Percentiles rank a stretch among this genome's conserved stretches.
Conservation (phyloP, 1,284 basidiomycete genomes). For the Ganoderma lucidum region DNA sequence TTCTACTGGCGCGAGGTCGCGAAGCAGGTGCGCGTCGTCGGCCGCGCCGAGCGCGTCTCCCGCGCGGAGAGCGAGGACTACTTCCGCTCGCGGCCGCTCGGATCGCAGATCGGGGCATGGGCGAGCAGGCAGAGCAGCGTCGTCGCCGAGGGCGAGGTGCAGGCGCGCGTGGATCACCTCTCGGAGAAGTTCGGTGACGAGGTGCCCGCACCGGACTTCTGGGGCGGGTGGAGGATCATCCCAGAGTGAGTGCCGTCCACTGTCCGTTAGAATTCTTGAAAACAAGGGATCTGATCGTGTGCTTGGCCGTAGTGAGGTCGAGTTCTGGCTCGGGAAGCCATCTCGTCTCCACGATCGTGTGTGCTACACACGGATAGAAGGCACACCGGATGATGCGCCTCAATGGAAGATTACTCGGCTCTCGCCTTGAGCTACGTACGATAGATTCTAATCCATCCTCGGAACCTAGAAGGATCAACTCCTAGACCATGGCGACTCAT, state of each 20-base stretch:
- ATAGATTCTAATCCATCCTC: background rate
- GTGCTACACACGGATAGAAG: slow-evolving; percentile 73
- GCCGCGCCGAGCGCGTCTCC: slow-evolving; percentile 81
- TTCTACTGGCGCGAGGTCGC: slow-evolving; percentile 94
- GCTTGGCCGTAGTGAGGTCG: slow-evolving; percentile 64
- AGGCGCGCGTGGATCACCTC: slow-evolving; percentile 65
- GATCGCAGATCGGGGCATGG: slow-evolving; percentile 91
- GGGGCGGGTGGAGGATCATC: slow-evolving; percentile 96
- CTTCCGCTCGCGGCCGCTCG: slow-evolving; percentile 85
- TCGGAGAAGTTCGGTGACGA: slow-evolving; percentile 69
- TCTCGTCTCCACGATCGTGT: slow-evolving; percentile 91
- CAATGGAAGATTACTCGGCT: slow-evolving; percentile 81
- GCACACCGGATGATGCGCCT: slow-evolving; percentile 54
- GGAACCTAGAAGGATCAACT: background rate
- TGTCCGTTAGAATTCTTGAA: background rate
- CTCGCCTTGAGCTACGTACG: slow-evolving; percentile 60
- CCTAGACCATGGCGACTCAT: slow-evolving; percentile 6
- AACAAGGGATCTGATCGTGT: background rate
- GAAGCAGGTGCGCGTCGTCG: slow-evolving; percentile 86
- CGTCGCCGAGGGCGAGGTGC: slow-evolving; percentile 77
- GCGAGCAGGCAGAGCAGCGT: slow-evolving; percentile 88
- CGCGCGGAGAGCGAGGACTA: slow-evolving; percentile 83
- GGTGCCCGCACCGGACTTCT: slow-evolving; percentile 88
- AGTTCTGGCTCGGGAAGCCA: slow-evolving; percentile 95
- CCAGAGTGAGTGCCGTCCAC: slow-evolving; percentile 72